These are phyloP conservation scores for Paulownia fortunei DNA, from an alignment of 257 asterid species.

Conservation along the genomic window DNA sequence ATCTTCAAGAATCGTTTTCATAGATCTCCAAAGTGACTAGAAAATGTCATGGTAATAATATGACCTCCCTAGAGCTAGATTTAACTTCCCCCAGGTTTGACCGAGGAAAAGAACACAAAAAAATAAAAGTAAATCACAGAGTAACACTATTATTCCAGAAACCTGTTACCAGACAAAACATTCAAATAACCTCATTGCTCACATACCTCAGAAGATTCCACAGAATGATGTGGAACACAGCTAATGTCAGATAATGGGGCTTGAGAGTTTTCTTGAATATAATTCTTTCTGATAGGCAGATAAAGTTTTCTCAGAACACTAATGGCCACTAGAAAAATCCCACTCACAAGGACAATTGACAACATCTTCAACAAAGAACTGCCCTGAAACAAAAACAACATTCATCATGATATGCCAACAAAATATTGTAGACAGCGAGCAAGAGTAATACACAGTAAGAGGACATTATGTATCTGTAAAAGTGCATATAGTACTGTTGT, in stretches of 20 bases:
- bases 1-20: neutral
- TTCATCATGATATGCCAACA: conserved; percentile 15
- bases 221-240: conserved; percentile 42
- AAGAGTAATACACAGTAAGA: neutral
- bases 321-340: conserved; percentile 62
- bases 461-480: neutral
- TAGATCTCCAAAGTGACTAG: conserved; percentile 9
- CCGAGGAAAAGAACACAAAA: conserved; percentile 1
- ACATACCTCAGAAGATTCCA: conserved; percentile 63
- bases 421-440: conserved; percentile 21
- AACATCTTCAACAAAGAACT: conserved; percentile 58
- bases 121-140: neutral
- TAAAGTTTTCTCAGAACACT: conserved; percentile 55
- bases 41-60: neutral
- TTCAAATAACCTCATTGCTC: conserved; percentile 20
- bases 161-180: conserved; percentile 15
- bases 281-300: conserved; percentile 48
- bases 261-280: conserved; percentile 42
- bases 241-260: conserved; percentile 41
- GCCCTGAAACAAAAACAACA: conserved; percentile 58
- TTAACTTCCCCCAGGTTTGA: neutral
- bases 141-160: neutral
- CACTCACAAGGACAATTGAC: conserved; percentile 61
- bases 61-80: conserved; percentile 2
- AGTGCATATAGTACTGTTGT: neutral